A percentile compares a stretch with the other conserved stretches of the same genome.
These are phyloP conservation scores for Trichoderma reesei DNA, from an alignment of 495 filamentous ascomycete species.

Conservation along the genomic window DNA sequence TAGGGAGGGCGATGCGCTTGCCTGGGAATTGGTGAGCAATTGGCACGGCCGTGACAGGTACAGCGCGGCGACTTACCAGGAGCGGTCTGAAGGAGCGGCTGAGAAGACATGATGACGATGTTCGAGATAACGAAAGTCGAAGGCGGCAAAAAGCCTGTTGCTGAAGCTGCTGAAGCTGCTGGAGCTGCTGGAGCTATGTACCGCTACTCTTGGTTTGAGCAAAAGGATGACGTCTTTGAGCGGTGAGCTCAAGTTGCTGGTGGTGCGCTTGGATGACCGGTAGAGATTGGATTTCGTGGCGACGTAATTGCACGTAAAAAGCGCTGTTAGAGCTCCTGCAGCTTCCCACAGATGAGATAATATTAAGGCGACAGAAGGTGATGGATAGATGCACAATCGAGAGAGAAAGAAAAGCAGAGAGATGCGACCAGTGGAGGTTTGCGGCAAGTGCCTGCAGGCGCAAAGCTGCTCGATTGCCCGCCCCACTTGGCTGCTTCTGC, in stretches of 20 bases:
- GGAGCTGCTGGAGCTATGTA: not conserved
- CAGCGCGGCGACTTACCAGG: constrained; percentile 46
- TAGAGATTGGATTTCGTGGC: not conserved
- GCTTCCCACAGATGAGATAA: not conserved
- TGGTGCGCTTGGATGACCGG: not conserved
- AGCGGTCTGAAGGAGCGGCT: constrained; percentile 86
- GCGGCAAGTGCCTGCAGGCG: not conserved
- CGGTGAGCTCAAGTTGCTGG: not conserved
- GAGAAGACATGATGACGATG: constrained; percentile 79
- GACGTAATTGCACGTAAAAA: not conserved
- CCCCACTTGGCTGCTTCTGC: not conserved
- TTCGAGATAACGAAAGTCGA: not conserved
- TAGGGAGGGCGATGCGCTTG: constrained; percentile 97
- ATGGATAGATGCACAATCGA: not conserved
- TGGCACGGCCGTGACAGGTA: not conserved
- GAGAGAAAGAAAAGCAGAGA: not conserved
- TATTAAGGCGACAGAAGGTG: not conserved
- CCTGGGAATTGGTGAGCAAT: constrained; percentile 39
- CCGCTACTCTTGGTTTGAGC: not conserved
- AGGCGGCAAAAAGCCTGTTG: not conserved
- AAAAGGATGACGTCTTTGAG: not conserved
- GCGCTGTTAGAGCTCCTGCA: not conserved
- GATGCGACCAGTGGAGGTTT: not conserved
- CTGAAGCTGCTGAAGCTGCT: not conserved
- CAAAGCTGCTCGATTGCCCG: not conserved